Evolutionary conservation across 768 basidiomycete genomes (phyloP), one percentile per base, ranked within the genome.

Genomic region (Flagelloscypha sp.): DNA sequence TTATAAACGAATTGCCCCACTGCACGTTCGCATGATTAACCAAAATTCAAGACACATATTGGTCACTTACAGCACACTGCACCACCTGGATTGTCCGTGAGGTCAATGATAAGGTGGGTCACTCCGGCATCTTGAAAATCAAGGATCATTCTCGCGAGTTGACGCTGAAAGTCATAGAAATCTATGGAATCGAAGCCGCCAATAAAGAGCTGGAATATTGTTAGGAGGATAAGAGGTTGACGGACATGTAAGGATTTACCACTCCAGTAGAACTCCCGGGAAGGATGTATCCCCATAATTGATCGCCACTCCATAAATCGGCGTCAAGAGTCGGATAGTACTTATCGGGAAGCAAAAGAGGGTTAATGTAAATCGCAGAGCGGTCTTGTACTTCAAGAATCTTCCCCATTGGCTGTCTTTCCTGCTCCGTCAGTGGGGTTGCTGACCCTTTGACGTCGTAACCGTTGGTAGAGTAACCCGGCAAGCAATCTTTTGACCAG

Each of bases 21-120:
- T 6, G 79, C 63, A 37, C 68, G 75, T 17, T 78, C 79, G 37
- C 76, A 75, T 76, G n/a, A n/a, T n/a, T n/a, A n/a, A n/a, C n/a
- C n/a, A n/a, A n/a, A n/a, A n/a, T n/a, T n/a, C n/a, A n/a, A n/a
- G n/a, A n/a, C n/a, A n/a, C n/a, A n/a, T n/a, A n/a, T n/a, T n/a
- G n/a, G n/a, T n/a, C n/a, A n/a, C n/a, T n/a, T n/a, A n/a, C n/a
- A n/a, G n/a, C n/a, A n/a, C 10, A 17, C 10, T 11, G 24, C 39
- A 64, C 55, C 29, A 69, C 77, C 78, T 37, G 70, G 71, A 43
- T 82, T 82, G 49, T 78, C 73, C 8, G 71, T 70, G 22, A 78
- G 48, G 48, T 80, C 78, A 24, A 81, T 62, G 16, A 80, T 43
- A 7, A 79, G 52, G 21, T 62, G 65, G 0, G 60, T 67, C 8